Base-by-base conservation (phyloP, 78 protist genomes). In the Abeoforma whisleri region DNA sequence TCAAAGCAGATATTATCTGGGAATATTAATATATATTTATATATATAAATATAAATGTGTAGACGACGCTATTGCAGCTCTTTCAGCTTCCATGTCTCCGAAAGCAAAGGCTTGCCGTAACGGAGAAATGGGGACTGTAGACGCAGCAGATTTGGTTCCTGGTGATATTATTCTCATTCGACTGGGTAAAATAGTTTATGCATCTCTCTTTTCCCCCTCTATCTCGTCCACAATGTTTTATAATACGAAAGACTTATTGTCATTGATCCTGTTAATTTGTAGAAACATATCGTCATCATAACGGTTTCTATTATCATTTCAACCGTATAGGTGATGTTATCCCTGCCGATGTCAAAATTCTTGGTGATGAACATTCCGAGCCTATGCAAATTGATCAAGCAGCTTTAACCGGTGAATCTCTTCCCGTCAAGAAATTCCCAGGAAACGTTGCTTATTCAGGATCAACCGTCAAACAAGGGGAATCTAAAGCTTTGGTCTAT, bases 291-390 rank as follows among this genome's bases (percentile, higher is more conserved):
- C n/a, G n/a, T n/a, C n/a, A n/a, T n/a, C n/a, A n/a, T n/a, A n/a
- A n/a, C n/a, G n/a, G n/a, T n/a, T n/a, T n/a, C n/a, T n/a, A n/a
- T n/a, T n/a, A n/a, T n/a, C n/a, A n/a, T n/a, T n/a, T n/a, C n/a
- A n/a, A n/a, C n/a, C n/a, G n/a, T n/a, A n/a, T n/a, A n/a, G 97
- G 97, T 68, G 95, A 91, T 33, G 79, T 91, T 68, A 86, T 93
- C 40, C 93, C 95, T 40, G 95, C 95, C 30, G 97, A 94, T 84
- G 19, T 68, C 68, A 87, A 90, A 70, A 48, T 93, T 0, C 36
- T 90, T 1, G 81, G 84, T 40, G 80, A 81, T 30, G 93, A 87
- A 23, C 77, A 73, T 75, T 30, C 71, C 1, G 86, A 73, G 85
- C 31, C 81, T 22, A 84, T 84, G 32, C 85, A 90, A 72, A 82